A percentile compares a stretch with the other conserved stretches of the same genome.
Conservation (phyloP, 805 yeast genomes). For the Myxozyma monticola region DNA sequence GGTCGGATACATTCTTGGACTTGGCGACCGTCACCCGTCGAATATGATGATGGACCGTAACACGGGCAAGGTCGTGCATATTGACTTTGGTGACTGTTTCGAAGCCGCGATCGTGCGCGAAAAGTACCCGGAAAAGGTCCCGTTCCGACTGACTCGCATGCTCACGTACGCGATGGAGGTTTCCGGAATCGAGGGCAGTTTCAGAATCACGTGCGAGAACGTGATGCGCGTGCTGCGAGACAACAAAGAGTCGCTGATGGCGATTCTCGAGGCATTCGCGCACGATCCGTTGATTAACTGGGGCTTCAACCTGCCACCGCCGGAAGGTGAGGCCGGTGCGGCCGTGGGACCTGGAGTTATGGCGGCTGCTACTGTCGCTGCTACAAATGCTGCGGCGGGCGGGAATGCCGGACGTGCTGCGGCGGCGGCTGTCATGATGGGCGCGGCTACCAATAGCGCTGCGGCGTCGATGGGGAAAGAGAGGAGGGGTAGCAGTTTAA, state of each 20-base stretch:
- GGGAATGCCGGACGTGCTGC: background rate
- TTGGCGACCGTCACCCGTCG: constrained; percentile 98
- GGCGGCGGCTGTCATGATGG: constrained; percentile 8
- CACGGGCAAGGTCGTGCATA: constrained; percentile 94
- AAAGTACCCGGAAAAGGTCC: constrained; percentile 97
- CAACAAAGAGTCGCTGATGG: constrained; percentile 95
- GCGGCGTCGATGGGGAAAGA: constrained; percentile 48
- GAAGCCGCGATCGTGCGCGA: constrained; percentile 97
- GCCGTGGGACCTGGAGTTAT: too few species aligned
- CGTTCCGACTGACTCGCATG: constrained; percentile 95
- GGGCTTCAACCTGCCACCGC: constrained; percentile 61
- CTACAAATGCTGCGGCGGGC: background rate
- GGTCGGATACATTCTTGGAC: constrained; percentile 95
- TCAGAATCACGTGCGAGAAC: constrained; percentile 93
- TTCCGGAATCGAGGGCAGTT: constrained; percentile 96
- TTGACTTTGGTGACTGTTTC: constrained; percentile 98
- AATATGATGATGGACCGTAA: constrained; percentile 91
- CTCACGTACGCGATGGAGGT: constrained; percentile 98
- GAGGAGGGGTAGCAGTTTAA: constrained; percentile 19
- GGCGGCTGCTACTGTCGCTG: too few species aligned
- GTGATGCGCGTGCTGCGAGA: constrained; percentile 94
- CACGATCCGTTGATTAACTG: constrained; percentile 97
- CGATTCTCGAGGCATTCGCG: constrained; percentile 96
- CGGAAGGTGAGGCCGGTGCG: background rate
- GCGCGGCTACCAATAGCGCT: background rate